Base-by-base conservation (phyloP, 257 asterid genomes). In the Thymus mandschuricus region DNA sequence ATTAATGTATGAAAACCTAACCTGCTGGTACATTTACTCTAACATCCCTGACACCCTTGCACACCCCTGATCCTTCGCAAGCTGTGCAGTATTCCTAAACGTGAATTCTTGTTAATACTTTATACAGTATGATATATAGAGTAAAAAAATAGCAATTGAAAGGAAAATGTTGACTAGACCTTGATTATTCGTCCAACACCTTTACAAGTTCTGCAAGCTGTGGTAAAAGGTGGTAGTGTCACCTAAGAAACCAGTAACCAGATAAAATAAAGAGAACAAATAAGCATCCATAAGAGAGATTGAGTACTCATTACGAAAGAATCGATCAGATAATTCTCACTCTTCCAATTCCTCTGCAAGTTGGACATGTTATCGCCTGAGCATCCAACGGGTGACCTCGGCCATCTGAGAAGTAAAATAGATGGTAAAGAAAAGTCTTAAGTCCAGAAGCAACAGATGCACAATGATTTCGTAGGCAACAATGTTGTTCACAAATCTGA, bases 11-110 rank as follows among this genome's bases (percentile, higher is more conserved):
- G 30, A 52, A 66, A 49, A 76, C 82, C 62, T 50, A 79, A 93
- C 98, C 97, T 82, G 91, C 85, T 12, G 97, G 98, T 84, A 94
- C 74, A 64, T 88, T 81, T 68, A 94, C 91, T 83, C 82, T 81
- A 66, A 89, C 96, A 66, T 91, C 88, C 80, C 79, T 91, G 78
- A 78, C 87, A 67, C 91, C 96, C 71, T 83, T 79, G 77, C 87
- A 81, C 64, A 81, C 85, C 70, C 98, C 97, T 66, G 90, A 85
- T 76, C 96, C 97, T 79, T 74, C 76, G 79, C 97, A 94, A 64
- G 77, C 79, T 78, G 70, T 56, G 80, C 98, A 94, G 72, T 72
- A 70, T 55, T 86, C 96, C 98, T 94, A 71, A 52, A 69, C 60
- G 71, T 31, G 10, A 51, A 60, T 46, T 34, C 51, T 60, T 73